Evolutionary conservation across 768 basidiomycete species (phyloP).

Genomic region (Mycena galopus): DNA sequence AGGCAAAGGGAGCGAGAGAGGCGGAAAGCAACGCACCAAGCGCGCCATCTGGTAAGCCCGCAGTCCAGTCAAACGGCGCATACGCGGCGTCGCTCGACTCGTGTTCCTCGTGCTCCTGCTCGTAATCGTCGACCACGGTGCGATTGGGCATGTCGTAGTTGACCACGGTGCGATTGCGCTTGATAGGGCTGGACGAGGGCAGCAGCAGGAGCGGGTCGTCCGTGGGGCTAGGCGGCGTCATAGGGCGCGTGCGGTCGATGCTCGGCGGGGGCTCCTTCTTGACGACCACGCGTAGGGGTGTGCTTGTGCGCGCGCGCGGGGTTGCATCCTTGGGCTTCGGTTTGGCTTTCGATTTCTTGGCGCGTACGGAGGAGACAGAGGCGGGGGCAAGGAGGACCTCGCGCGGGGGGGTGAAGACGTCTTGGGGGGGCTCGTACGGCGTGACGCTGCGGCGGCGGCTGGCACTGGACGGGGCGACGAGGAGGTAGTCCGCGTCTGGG

Average conservation of each 20-base stretch:
- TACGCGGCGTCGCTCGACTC: conserved; percentile 1
- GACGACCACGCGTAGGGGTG: conserved; percentile 42
- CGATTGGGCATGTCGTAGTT: too few species aligned
- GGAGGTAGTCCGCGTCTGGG: conserved; percentile 63
- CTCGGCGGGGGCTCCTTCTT: conserved; percentile 76
- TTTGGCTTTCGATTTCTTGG: too few species aligned
- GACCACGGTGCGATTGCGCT: conserved; percentile 25
- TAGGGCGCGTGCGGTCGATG: conserved; percentile 67
- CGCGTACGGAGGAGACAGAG: neutral
- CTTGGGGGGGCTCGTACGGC: conserved; percentile 77
- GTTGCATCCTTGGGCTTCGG: neutral
- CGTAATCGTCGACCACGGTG: neutral
- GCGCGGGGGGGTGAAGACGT: conserved; percentile 80
- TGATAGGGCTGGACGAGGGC: conserved; percentile 42
- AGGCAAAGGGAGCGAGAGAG: neutral
- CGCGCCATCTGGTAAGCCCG: neutral
- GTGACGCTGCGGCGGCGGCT: conserved; percentile 61
- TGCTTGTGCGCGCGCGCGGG: conserved; percentile 36
- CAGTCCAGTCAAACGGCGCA: conserved; percentile 27
- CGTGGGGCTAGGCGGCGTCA: conserved; percentile 79
- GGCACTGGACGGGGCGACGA: conserved; percentile 40
- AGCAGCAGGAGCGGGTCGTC: conserved; percentile 80
- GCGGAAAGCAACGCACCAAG: neutral
- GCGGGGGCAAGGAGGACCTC: conserved; percentile 58
- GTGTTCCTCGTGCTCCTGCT: neutral